Percentiles rank a stretch among this genome's conserved stretches.
Conservation (phyloP, 768 basidiomycete species). For the Tylopilus cervinicoccineus region DNA sequence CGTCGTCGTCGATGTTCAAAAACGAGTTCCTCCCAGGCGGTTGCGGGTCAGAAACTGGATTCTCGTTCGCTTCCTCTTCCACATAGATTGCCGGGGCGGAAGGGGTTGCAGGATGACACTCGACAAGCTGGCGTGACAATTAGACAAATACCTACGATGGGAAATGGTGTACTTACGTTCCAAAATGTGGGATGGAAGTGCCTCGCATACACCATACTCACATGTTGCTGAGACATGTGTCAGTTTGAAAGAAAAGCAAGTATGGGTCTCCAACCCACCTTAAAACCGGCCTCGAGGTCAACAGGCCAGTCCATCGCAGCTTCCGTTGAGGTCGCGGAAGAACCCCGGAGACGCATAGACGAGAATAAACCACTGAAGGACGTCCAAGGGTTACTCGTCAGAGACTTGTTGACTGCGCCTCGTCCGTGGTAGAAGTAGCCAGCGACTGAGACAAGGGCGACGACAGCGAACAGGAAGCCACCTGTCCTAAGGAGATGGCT, state of each 20-base stretch:
- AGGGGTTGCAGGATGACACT: conserved; percentile 13
- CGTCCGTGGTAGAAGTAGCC: conserved; percentile 16
- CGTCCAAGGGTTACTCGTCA: conserved; percentile 2
- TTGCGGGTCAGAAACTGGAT: conserved; percentile 1
- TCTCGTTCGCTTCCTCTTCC: conserved; percentile 14
- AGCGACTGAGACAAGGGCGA: conserved; percentile 10
- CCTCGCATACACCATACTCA: conserved; percentile 20
- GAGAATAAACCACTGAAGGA: conserved; percentile 7
- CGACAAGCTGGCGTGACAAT: conserved; percentile 6
- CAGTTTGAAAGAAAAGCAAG: not conserved
- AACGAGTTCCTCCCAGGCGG: conserved; percentile 13
- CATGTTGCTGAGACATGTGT: conserved; percentile 6
- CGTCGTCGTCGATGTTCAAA: conserved; percentile 10
- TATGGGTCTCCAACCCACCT: not conserved
- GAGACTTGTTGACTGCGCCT: not conserved
- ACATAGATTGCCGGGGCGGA: conserved; percentile 17
- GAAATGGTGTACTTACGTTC: conserved; percentile 9
- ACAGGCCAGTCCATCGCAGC: not conserved
- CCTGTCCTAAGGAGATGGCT: conserved; percentile 9
- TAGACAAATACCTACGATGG: not conserved
- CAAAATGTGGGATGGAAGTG: conserved; percentile 21
- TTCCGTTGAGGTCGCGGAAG: not conserved
- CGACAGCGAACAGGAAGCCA: conserved; percentile 10
- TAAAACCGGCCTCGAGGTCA: conserved; percentile 10
- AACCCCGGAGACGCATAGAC: conserved; percentile 2